A percentile compares a stretch with the other conserved stretches of the same genome.
Conservation (phyloP, 805 yeast species). For the Sugiyamaella americana region DNA sequence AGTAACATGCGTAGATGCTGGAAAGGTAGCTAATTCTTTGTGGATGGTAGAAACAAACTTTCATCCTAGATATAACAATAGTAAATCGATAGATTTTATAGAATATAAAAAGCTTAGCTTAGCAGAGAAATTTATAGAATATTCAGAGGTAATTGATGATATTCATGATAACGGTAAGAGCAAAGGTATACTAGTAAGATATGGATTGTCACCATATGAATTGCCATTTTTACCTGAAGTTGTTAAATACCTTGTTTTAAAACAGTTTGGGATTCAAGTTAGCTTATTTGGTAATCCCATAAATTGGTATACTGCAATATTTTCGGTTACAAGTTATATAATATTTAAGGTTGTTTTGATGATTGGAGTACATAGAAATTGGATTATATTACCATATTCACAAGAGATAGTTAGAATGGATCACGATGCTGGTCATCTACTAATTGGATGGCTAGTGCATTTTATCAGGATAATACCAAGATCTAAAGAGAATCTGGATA, state of each 20-base stretch:
- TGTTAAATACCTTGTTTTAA: conserved; percentile 5
- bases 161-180: not conserved
- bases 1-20: conserved; percentile 63
- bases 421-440: conserved; percentile 53
- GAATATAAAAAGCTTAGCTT: conserved; percentile 9
- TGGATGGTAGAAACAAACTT: conserved; percentile 58
- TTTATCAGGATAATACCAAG: not conserved
- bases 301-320: conserved; percentile 12
- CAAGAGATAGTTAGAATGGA: conserved; percentile 45
- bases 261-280: conserved; percentile 13
- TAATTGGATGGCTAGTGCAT: conserved; percentile 53
- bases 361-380: conserved; percentile 16
- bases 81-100: conserved; percentile 8
- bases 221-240: conserved; percentile 12
- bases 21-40: conserved; percentile 48
- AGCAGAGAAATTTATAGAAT: conserved; percentile 14
- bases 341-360: conserved; percentile 10
- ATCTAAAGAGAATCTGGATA: conserved; percentile 41
- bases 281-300: conserved; percentile 15
- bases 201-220: not conserved
- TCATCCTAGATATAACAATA: conserved; percentile 39
- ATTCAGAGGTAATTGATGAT: conserved; percentile 12
- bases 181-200: not conserved
- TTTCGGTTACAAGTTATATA: conserved; percentile 7
- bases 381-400: conserved; percentile 2